phyloP scores from a whole-genome alignment of 192 early-diverging fungal species.

The Backusella psychrophila region DNA sequence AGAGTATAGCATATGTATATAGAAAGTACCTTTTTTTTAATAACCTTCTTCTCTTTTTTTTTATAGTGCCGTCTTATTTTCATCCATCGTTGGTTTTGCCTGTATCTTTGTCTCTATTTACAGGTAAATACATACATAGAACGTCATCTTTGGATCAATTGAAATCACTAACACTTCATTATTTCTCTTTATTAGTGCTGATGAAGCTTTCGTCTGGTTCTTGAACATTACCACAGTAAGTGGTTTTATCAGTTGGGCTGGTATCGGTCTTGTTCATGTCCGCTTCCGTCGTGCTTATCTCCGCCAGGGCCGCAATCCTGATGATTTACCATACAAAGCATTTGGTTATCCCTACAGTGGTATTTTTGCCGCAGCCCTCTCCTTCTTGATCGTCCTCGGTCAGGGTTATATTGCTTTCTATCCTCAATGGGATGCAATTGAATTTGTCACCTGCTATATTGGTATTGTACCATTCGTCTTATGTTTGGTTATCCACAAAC shows the following conservation, averaged over 20 bases:
- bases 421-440: slow-evolving; percentile 47
- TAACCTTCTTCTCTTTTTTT: neutral
- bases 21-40: neutral
- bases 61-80: slow-evolving; percentile 42
- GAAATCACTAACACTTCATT: neutral
- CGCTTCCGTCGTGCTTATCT: slow-evolving; percentile 78
- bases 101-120: slow-evolving; percentile 54
- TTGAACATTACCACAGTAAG: slow-evolving; percentile 64
- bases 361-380: slow-evolving; percentile 58
- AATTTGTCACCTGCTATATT: slow-evolving; percentile 63
- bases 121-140: neutral
- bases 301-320: slow-evolving; percentile 59
- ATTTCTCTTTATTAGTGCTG: slow-evolving; percentile 21
- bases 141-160: neutral
- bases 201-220: slow-evolving; percentile 56
- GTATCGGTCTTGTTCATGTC: slow-evolving; percentile 71
- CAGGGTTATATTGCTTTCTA: slow-evolving; percentile 56
- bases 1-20: neutral
- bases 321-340: slow-evolving; percentile 67
- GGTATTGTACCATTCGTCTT: slow-evolving; percentile 58
- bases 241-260: slow-evolving; percentile 82
- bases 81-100: slow-evolving; percentile 52
- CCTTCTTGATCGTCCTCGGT: slow-evolving; percentile 57
- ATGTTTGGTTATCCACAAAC: slow-evolving; percentile 60
- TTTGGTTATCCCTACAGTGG: slow-evolving; percentile 67